Evolutionary conservation across 257 asterid species (phyloP), one percentile per base, ranked within the genome.

Genomic region (Capsicum baccatum): DNA sequence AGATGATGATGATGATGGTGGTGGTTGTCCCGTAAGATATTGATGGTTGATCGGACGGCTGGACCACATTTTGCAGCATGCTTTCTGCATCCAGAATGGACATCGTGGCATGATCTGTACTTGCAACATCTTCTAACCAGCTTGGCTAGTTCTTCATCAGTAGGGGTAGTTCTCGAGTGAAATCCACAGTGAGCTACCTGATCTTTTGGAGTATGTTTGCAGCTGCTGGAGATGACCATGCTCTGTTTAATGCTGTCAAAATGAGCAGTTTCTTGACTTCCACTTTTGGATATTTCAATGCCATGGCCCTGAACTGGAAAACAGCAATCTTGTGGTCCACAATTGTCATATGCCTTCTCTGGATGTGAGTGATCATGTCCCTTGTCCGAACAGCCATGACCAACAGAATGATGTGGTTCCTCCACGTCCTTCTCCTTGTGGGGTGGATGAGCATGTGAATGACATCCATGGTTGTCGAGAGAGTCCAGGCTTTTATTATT

Each of bases 101-200:
- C 50, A 8, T 47, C 16, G 0, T 83, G 71, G 26, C 84, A 39
- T 58, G 85, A 81, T 14, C 60, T 60, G 13, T 81, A 50, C 15
- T 73, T 83, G 79, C 93, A 91, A 79, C 91, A 84, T 48, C 26
- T 60, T 79, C 33, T 71, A 9, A 56, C 83, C 54, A 42, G 79
- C 42, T 67, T 80, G 26, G 70, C 81, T 19, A 68, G 9, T 81
- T 69, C 83, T 67, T 83, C 83, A 3, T 70, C 87, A 13, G 44
- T 42, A 8, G 55, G 58, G 12, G 15, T 70, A 47, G 81, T 73
- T 67, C 79, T 78, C 2, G 17, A 6, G 79, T 79, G 84, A 19
- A 54, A 54, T 57, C 6, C 68, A 17, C 85, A 80, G 3, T 60
- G 74, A 26, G 80, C 73, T 73, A 39, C 39, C 50, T 64, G 64